These are phyloP conservation scores for Monosporascus sp. DNA, from an alignment of 2,329 filamentous ascomycete species.

Conservation along the genomic window DNA sequence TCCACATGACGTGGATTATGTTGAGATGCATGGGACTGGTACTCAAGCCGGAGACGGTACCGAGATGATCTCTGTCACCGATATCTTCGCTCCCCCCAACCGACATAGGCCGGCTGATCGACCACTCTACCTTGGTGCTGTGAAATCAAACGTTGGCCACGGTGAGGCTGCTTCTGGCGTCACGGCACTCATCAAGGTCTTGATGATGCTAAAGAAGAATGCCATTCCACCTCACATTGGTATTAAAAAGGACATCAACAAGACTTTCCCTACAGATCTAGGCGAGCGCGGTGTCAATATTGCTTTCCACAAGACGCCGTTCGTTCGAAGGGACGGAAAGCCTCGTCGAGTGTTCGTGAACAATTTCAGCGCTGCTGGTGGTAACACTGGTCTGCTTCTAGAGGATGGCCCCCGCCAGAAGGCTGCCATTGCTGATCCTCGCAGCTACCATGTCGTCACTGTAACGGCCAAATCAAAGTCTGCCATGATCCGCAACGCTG, in stretches of 20 bases:
- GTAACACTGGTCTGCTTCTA: slow-evolving; percentile 63
- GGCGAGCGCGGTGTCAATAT: slow-evolving; percentile 54
- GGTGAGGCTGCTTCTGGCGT: slow-evolving; percentile 57
- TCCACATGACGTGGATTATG: slow-evolving; percentile 71
- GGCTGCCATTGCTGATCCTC: slow-evolving; percentile 38
- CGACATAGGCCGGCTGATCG: slow-evolving; percentile 41
- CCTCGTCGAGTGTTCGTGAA: slow-evolving; percentile 53
- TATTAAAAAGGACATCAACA: slow-evolving; percentile 61
- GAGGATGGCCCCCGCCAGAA: slow-evolving; percentile 50
- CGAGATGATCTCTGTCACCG: slow-evolving; percentile 73
- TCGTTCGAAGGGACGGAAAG: slow-evolving; percentile 42
- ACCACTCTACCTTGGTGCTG: slow-evolving; percentile 57
- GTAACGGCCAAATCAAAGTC: slow-evolving; percentile 52
- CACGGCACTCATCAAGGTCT: slow-evolving; percentile 58
- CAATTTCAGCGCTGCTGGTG: slow-evolving; percentile 67
- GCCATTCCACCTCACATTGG: slow-evolving; percentile 61
- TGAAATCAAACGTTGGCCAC: slow-evolving; percentile 62
- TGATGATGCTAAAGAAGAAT: slow-evolving; percentile 60
- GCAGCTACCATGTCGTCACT: slow-evolving; percentile 53
- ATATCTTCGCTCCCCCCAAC: slow-evolving; percentile 43
- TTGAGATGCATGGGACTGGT: slow-evolving; percentile 87
- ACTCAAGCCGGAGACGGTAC: slow-evolving; percentile 79
- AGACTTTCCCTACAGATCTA: slow-evolving; percentile 52
- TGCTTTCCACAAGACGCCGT: slow-evolving; percentile 47
- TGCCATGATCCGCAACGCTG: slow-evolving; percentile 54